A percentile compares a stretch with the other conserved stretches of the same genome.
Conservation (phyloP, 495 filamentous ascomycete species). For the Cairneyella variabilis region DNA sequence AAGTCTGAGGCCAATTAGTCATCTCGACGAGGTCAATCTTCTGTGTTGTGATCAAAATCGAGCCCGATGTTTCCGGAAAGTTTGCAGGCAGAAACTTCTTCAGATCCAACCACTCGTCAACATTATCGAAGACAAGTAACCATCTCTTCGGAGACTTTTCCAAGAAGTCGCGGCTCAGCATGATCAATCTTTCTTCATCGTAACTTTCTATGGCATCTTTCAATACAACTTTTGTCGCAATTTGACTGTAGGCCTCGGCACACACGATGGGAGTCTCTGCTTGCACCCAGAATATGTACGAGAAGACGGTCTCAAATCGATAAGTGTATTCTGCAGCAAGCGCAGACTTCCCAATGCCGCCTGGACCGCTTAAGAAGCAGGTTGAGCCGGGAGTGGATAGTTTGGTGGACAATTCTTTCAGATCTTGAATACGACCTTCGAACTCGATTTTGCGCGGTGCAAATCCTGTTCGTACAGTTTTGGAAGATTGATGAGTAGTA, state of each 20-base stretch:
- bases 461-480: neutral
- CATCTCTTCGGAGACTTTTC: conserved; percentile 17
- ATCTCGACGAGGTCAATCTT: neutral
- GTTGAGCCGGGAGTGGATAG: conserved; percentile 20
- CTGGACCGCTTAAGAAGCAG: conserved; percentile 23
- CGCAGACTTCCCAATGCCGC: conserved; percentile 27
- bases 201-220: neutral
- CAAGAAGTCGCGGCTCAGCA: conserved; percentile 16
- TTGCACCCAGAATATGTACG: conserved; percentile 26
- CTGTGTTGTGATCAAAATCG: conserved; percentile 21
- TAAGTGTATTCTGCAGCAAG: conserved; percentile 24
- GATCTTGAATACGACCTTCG: neutral
- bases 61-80: conserved; percentile 19
- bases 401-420: neutral
- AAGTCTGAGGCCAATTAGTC: neutral
- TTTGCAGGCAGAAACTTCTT: conserved; percentile 17
- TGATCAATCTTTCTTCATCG: neutral
- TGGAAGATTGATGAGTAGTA: neutral
- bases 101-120: conserved; percentile 15
- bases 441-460: conserved; percentile 1
- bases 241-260: conserved; percentile 9
- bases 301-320: conserved; percentile 10
- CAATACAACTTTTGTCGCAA: neutral
- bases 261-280: conserved; percentile 17
- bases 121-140: conserved; percentile 29